These are phyloP conservation scores for Xylaria grammica DNA, from an alignment of 495 filamentous ascomycete genomes.

Conservation along the genomic window DNA sequence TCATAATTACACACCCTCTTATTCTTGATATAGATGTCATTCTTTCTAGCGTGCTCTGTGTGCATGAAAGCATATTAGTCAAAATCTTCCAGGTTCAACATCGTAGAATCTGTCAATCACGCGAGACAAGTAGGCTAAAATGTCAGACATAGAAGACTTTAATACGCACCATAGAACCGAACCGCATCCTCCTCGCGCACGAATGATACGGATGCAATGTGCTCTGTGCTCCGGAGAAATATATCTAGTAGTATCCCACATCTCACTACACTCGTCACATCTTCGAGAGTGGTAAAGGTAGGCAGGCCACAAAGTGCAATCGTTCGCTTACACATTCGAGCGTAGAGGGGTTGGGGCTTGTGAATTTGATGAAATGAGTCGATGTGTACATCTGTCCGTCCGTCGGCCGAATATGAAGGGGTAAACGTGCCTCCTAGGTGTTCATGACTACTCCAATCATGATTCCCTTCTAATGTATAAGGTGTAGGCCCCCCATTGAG, in stretches of 20 bases:
- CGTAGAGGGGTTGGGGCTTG: slow-evolving; percentile 30
- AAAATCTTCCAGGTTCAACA: no score
- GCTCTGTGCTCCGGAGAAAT: slow-evolving; percentile 66
- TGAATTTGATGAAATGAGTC: slow-evolving; percentile 15
- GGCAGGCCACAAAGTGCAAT: slow-evolving; percentile 67
- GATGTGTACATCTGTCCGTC: slow-evolving; percentile 4
- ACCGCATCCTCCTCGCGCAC: slow-evolving; percentile 65
- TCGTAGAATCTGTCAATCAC: no score
- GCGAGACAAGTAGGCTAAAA: no score
- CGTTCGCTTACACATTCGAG: slow-evolving; percentile 62
- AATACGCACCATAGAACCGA: slow-evolving; percentile 67
- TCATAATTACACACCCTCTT: slow-evolving; percentile 61
- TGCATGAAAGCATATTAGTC: no score
- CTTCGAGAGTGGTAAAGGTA: slow-evolving; percentile 66
- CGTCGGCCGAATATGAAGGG: slow-evolving; percentile 26
- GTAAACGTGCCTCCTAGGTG: slow-evolving; percentile 28
- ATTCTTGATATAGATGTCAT: slow-evolving; percentile 72
- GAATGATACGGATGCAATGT: slow-evolving; percentile 72
- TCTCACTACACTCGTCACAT: slow-evolving; percentile 68
- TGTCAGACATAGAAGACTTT: no score
- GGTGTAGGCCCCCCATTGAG: slow-evolving; percentile 17
- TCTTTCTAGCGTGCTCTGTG: slow-evolving; percentile 65
- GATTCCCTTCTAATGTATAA: slow-evolving; percentile 18
- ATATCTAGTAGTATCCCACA: slow-evolving; percentile 75
- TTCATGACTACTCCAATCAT: slow-evolving; percentile 34